Percentiles rank a stretch among this genome's conserved stretches.
phyloP scores from a whole-genome alignment of 2,329 filamentous ascomycete genomes.

The Claviceps humidiphila region DNA sequence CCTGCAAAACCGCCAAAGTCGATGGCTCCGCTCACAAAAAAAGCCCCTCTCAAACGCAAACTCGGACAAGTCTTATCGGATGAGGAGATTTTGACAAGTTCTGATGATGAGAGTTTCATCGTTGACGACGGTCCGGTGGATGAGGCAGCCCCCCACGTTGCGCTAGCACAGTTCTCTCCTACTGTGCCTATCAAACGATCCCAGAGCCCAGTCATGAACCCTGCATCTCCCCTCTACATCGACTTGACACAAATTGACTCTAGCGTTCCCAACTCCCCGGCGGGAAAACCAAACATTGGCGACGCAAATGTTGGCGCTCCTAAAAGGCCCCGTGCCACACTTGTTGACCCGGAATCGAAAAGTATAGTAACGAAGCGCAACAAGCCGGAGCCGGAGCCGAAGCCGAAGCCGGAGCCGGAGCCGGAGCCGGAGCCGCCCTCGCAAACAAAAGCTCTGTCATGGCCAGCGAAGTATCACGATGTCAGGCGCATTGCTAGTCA shows the following conservation, averaged over 20 bases:
- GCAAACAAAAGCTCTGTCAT: neutral
- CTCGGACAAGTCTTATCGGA: conserved; percentile 20
- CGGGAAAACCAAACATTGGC: neutral
- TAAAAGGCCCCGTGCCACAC: conserved; percentile 3
- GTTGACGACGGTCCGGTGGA: conserved; percentile 14
- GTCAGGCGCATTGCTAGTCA: conserved; percentile 10
- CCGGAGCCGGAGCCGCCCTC: neutral
- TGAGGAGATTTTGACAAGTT: conserved; percentile 34
- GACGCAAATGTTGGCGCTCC: conserved; percentile 14
- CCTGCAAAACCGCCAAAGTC: conserved; percentile 27
- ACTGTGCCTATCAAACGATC: neutral
- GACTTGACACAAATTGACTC: conserved; percentile 18
- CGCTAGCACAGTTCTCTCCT: neutral
- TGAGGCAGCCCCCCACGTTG: neutral
- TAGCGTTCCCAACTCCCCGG: conserved; percentile 6
- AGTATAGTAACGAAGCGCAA: neutral
- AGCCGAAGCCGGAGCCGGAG: neutral
- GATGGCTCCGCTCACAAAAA: conserved; percentile 11
- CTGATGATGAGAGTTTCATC: conserved; percentile 39
- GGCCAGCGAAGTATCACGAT: conserved; percentile 3
- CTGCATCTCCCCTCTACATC: conserved; percentile 12
- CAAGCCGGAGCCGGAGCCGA: neutral
- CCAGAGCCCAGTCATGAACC: conserved; percentile 4
- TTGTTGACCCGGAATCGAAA: neutral
- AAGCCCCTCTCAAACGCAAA: neutral